Evolutionary conservation across 768 basidiomycete species (phyloP).

Genomic region (Mycena albidolilacea): DNA sequence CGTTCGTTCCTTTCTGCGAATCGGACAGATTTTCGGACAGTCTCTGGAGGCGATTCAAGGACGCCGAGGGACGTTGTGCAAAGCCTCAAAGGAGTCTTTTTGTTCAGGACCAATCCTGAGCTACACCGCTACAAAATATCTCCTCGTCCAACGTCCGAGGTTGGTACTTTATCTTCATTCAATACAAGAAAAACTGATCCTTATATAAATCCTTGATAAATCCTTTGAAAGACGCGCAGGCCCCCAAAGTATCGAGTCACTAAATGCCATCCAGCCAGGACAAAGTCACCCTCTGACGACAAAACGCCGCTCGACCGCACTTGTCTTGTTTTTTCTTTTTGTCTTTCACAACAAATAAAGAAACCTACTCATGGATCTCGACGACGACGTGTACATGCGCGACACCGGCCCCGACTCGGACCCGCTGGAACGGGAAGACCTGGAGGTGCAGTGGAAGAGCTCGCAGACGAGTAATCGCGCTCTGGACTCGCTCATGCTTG

Average conservation of each 20-base stretch:
- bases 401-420: neutral
- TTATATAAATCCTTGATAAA: neutral
- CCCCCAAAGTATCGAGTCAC: neutral
- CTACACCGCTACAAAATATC: neutral
- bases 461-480: slow-evolving; percentile 35
- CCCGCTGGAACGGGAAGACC: neutral
- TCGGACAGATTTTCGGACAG: neutral
- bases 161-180: neutral
- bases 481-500: slow-evolving; percentile 29
- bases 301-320: neutral
- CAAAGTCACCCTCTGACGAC: neutral
- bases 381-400: slow-evolving; percentile 16
- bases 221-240: neutral
- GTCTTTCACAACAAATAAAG: neutral
- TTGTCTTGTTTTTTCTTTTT: neutral
- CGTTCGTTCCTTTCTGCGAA: neutral
- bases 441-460: slow-evolving; percentile 28
- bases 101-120: neutral
- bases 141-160: neutral
- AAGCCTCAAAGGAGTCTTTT: neutral
- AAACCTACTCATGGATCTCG: slow-evolving; percentile 10
- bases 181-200: too few species aligned
- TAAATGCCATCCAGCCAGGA: slow-evolving; percentile 5
- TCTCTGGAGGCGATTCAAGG: neutral
- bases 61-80: neutral